Evolutionary conservation across 116 monocot species (phyloP).

Genomic region (Cymodocea nodosa): DNA sequence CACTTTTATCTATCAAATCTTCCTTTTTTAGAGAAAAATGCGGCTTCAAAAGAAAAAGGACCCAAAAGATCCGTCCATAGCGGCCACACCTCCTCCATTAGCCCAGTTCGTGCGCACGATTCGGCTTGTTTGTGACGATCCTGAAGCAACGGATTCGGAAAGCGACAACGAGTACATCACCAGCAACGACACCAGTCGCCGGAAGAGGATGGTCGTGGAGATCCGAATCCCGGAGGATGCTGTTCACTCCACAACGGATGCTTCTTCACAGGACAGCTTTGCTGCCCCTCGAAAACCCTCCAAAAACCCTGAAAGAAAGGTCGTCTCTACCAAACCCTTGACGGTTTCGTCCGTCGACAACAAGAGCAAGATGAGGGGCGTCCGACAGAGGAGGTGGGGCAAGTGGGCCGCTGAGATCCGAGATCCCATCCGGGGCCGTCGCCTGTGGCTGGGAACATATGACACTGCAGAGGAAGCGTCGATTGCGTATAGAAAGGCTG

Average conservation of each 20-base stretch:
- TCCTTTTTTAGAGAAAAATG: neutral
- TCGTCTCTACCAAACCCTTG: neutral
- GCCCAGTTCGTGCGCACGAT: slow-evolving; percentile 3
- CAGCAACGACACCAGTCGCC: neutral
- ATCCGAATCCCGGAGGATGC: slow-evolving; percentile 5
- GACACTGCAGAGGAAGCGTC: slow-evolving; percentile 21
- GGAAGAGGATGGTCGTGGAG: slow-evolving; percentile 9
- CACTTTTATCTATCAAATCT: neutral
- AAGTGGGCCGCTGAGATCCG: slow-evolving; percentile 31
- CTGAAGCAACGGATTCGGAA: slow-evolving; percentile 16
- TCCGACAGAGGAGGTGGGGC: slow-evolving; percentile 21
- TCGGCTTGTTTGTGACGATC: slow-evolving; percentile 16
- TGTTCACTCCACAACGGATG: neutral
- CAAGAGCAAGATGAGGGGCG: slow-evolving; percentile 10
- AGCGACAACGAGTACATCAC: slow-evolving; percentile 7
- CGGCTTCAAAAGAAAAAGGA: too few relatives aligned
- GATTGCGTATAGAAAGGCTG: slow-evolving; percentile 10
- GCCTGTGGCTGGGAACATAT: slow-evolving; percentile 22
- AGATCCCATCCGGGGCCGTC: slow-evolving; percentile 12
- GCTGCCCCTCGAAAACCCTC: neutral
- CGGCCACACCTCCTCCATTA: neutral
- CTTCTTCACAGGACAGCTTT: neutral
- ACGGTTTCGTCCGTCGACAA: neutral
- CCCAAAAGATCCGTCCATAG: neutral
- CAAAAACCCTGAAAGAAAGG: neutral